A percentile compares a stretch with the other conserved stretches of the same genome.
Evolutionary conservation across 1,139 yeast genomes (phyloP).

Genomic region (Diutina catenulata): DNA sequence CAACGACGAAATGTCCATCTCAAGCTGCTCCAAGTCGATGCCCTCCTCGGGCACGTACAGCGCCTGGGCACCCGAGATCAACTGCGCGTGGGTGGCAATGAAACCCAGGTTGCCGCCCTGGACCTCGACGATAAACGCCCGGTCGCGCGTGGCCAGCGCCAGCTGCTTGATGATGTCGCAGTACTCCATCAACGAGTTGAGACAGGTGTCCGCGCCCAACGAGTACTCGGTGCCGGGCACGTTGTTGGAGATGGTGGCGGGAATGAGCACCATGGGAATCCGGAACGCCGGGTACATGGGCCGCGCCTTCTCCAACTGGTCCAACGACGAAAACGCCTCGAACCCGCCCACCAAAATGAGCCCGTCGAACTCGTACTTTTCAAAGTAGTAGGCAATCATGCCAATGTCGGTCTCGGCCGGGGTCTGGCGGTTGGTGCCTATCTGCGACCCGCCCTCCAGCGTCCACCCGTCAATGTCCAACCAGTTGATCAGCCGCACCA

Average conservation of each 20-base stretch:
- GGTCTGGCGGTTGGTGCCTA: slow-evolving; percentile 67
- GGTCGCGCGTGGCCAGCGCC: slow-evolving; percentile 67
- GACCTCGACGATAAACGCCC: slow-evolving; percentile 75
- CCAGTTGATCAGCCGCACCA: slow-evolving; percentile 53
- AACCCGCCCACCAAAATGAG: slow-evolving; percentile 88
- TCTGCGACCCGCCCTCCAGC: slow-evolving; percentile 68
- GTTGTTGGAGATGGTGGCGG: slow-evolving; percentile 76
- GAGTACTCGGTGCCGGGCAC: slow-evolving; percentile 82
- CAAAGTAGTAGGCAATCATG: slow-evolving; percentile 71
- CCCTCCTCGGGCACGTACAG: slow-evolving; percentile 70
- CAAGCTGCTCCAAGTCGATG: slow-evolving; percentile 43
- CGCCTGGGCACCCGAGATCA: slow-evolving; percentile 64
- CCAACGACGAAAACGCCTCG: slow-evolving; percentile 73
- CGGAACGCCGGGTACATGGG: slow-evolving; percentile 57
- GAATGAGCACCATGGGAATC: slow-evolving; percentile 68
- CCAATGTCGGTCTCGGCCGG: slow-evolving; percentile 62
- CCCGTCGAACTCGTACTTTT: slow-evolving; percentile 76
- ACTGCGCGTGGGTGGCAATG: slow-evolving; percentile 58
- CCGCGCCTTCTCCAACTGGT: slow-evolving; percentile 56
- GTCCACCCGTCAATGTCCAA: slow-evolving; percentile 65
- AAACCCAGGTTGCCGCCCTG: slow-evolving; percentile 82
- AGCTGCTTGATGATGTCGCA: slow-evolving; percentile 73
- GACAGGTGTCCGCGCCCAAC: slow-evolving; percentile 68
- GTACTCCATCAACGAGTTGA: slow-evolving; percentile 61
- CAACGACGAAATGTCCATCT: slow-evolving; percentile 48